Base-by-base conservation (phyloP, 768 basidiomycete species). In the Suillus occidentalis region DNA sequence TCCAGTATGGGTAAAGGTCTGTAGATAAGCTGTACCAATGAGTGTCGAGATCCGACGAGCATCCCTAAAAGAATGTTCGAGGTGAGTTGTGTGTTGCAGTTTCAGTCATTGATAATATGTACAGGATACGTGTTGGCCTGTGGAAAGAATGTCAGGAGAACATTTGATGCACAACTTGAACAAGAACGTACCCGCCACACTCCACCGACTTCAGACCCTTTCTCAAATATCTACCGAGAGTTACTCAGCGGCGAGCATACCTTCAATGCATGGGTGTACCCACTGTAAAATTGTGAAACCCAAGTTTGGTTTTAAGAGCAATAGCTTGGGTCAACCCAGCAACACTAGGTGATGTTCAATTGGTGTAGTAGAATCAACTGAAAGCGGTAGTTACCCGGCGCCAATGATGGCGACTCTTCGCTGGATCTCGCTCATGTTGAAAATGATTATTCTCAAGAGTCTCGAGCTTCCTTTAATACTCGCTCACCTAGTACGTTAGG, bases 171-270 rank as follows among this genome's bases (percentile, higher is more conserved):
- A 42, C 14, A 34, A 18, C n/a, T n/a, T n/a, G n/a, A n/a, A n/a
- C 18, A 20, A 58, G 10, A 37, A 75, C 83, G 68, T 62, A 85
- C 84, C 65, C 82, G 75, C 84, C 85, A 85, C 40, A 83, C 83
- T 47, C 84, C 84, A 10, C 85, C 85, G 25, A 85, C 76, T 40
- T 80, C 79, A 4, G 60, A 56, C 4, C 71, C 79, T 62, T 82
- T 81, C 68, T 85, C 84, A 43, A 78, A 82, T n/a, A 85, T 81
- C 85, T 85, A 66, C 59, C 16, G n/a, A n/a, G 7, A 31, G 28
- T 28, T 28, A 28, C 28, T 18, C 45, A 4, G 43, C 45, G 3
- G n/a, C 18, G 22, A 64, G 9, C 58, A 36, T 20, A 6, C 20
- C 45, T 6, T 25, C 62, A 25, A 31, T 13, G 37, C 4, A 37